Base-by-base conservation (phyloP, 441 rosid genomes). In the Arabidopsis lyrata region DNA sequence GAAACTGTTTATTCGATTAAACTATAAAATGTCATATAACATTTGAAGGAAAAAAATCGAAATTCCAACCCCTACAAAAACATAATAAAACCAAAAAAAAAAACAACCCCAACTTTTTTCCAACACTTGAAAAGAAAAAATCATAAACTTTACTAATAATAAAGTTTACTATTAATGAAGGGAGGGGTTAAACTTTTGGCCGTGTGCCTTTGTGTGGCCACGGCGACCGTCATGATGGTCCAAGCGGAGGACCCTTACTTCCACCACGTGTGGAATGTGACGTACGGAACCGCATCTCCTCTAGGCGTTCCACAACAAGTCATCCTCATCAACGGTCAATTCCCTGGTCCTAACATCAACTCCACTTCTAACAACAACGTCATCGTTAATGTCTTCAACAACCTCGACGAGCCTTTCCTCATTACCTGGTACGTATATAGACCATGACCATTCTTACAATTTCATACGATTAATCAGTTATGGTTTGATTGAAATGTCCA, bases 271-370 rank as follows among this genome's bases (percentile, higher is more conserved):
- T 90, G 96, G 93, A 86, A 88, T 11, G 81, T 90, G 38, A 83
- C 89, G 31, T 90, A 87, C 50, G 96, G 92, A 39, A 87, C 87
- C 60, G 75, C 74, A n/a, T 80, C 89, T 63, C 92, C 96, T 5
- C 60, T 88, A 5, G 88, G 93, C 0, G 73, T 82, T 44, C 87
- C 89, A 5, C 90, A 90, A 44, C 85, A 88, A 66, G 92, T 64
- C 27, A 90, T 90, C 60, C 86, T 87, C 41, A 87, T 88, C 47
- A 90, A 90, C 32, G 78, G 81, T 11, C 72, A 88, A 27, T 90
- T 88, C 70, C 92, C 93, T 0, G 93, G 91, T 9, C 96, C 96
- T 15, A 80, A 70, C 75, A 79, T 90, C 57, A 90, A 90, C 68
- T 78, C 87, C 3, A 90, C 92, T 16, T 71, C 83, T 68, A 88